Evolutionary conservation across 2,329 filamentous ascomycete genomes (phyloP), one percentile per base, ranked within the genome.

Genomic region (Alternaria infectoria): DNA sequence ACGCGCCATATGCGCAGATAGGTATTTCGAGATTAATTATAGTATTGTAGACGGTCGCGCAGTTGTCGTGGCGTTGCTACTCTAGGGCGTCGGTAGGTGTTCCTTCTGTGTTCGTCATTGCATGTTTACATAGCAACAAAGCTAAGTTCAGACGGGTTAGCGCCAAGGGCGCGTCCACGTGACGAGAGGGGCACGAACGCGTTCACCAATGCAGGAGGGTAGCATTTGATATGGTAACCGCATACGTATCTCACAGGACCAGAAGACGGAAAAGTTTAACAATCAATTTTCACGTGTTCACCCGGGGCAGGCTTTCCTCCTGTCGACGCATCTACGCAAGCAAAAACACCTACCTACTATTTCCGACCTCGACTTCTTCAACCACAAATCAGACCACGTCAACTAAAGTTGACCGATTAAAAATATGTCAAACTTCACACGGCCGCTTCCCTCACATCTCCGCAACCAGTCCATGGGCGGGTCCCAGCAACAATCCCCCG

Each of bases 1-100:
- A 83, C 91, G 88, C 82, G 92, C 92, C 92, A 95, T 95, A 80
- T 78, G 83, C 84, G 81, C 80, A 66, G 68, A 58, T 76, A 76
- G 73, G 73, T 79, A 77, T 78, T 72, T 69, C 57, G 58, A 69
- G 56, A 64, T 67, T 69, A 76, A 77, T 25, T 74, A 79, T 77
- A 74, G 66, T 61, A 40, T 68, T 54, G 32, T 13, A 55, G 47
- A 51, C 28, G 46, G 43, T 32, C 21, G 50, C 47, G 60, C 58
- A 49, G 61, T 64, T 52, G 64, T 59, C 54, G 61, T 45, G 65
- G 66, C 52, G 23, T 49, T 19, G 25, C 44, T 45, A 47, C 30
- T 51, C 10, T 59, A 52, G 17, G 36, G 44, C 36, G 52, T 56
- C 40, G 45, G 47, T 44, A 45, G 58, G 40, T 26, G 54, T 55